Base-by-base conservation (phyloP, 148 eudicot species). In the Dysphania ambrosioides region DNA sequence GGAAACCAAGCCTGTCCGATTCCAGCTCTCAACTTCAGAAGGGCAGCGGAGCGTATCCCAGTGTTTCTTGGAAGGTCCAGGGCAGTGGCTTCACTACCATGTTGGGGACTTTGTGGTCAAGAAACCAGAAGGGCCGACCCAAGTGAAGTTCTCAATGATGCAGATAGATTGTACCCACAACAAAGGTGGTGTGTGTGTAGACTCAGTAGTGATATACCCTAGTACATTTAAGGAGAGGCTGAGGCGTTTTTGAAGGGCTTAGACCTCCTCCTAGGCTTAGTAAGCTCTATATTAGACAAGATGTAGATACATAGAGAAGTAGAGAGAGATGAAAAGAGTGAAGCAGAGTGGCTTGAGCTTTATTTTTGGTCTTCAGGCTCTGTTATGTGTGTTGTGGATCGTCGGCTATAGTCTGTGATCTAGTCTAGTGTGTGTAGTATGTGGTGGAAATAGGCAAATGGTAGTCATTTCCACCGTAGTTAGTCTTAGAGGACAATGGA, bases 151-250 rank as follows among this genome's bases (percentile, higher is more conserved):
- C 66, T 91, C 93, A 0, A 91, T 91, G 97, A 88, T 90, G 19
- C 97, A 91, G 65, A 89, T 91, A 41, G 97, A 91, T 72, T 91
- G 97, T 80, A 91, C 97, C 0, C 97, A 91, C 74, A 87, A 87
- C 19, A 91, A 91, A 88, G 93, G 93, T 35, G 97, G 97, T 61
- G 78, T 91, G 1, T 86, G 88, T 77, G 72, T 91, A 32, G 97
- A 89, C 73, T 87, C 97, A 51, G 93, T 88, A 47, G 80, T 82
- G 23, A 83, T 91, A 61, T 87, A 79, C 83, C 97, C 97, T 2
- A 72, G 79, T 12, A 82, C 79, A 76, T 77, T 88, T 62, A 80
- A 69, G 71, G 87, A 81, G 82, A 85, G 93, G 80, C 86, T 88
- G 80, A 83, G 84, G 93, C 84, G 76, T 70, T 84, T 89, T 84